Evolutionary conservation across 768 basidiomycete species (phyloP).

Genomic region (Candolleomyces efflorescens): DNA sequence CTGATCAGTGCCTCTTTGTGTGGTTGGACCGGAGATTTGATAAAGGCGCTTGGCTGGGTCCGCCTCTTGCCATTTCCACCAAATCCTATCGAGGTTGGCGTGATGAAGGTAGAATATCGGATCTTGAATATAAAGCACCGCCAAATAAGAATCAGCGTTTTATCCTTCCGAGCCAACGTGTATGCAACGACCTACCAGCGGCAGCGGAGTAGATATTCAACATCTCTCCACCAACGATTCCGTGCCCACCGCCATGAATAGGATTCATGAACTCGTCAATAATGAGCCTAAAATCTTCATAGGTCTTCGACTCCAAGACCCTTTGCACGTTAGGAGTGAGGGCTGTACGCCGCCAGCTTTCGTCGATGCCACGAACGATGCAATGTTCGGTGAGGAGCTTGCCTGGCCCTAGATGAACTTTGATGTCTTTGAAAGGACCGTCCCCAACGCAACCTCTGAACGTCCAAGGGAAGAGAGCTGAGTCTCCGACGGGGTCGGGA

Average conservation of each 20-base stretch:
- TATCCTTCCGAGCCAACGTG: too few relatives aligned
- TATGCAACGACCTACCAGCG: not conserved
- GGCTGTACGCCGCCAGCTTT: not conserved
- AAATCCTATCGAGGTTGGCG: slow-evolving; percentile 6
- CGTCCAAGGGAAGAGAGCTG: not conserved
- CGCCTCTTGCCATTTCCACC: slow-evolving; percentile 8
- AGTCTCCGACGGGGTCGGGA: not conserved
- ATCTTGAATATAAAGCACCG: not conserved
- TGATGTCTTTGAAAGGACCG: slow-evolving; percentile 6
- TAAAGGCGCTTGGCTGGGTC: not conserved
- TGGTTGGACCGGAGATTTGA: slow-evolving; percentile 4
- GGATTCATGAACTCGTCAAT: slow-evolving; percentile 1
- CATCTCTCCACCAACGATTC: slow-evolving; percentile 10
- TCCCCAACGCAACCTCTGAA: slow-evolving; percentile 2
- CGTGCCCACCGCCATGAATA: slow-evolving; percentile 8
- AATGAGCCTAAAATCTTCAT: slow-evolving; percentile 1
- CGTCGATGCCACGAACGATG: slow-evolving; percentile 5
- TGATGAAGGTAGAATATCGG: slow-evolving; percentile 8
- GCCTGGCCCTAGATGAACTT: slow-evolving; percentile 4
- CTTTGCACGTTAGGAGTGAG: not conserved
- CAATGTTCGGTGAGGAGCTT: slow-evolving; percentile 6
- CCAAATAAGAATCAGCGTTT: not conserved
- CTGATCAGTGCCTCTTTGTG: not conserved
- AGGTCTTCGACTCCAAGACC: slow-evolving; percentile 1
- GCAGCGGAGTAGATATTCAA: slow-evolving; percentile 6